Evolutionary conservation across 345 rosid genomes (phyloP), one percentile per base, ranked within the genome.

Genomic region (Salix arbutifolia): DNA sequence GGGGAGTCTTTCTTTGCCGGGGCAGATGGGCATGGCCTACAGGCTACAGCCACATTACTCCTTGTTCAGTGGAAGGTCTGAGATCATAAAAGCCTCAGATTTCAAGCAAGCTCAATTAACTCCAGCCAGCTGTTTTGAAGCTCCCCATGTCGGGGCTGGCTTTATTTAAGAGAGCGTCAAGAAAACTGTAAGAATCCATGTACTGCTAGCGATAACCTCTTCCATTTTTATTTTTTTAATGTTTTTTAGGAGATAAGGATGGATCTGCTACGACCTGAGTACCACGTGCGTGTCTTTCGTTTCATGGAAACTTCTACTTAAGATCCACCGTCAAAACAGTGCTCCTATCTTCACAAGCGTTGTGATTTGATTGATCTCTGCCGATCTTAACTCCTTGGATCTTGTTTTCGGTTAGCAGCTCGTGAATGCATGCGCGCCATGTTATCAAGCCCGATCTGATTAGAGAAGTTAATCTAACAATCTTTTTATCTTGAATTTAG

Each of bases 251-350:
- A 25, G 64, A 8, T n/a, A 4, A 12, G 19, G 26, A 9, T 58
- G 35, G 35, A 64, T 14, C 67, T 64, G 33, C 10, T 11, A 3
- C 25, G 21, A 18, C 62, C 26, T n/a, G 48, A 6, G 70, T 0
- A 4, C 4, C 70, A 37, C 48, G 12, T 66, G 70, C 7, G 44
- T 19, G 23, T 67, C 25, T 64, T 8, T 67, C n/a, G 70, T 35
- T 67, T 33, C 44, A 0, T 67, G 70, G 48, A 31, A 31, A 67
- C 14, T 67, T 67, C 71, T 18, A 67, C 14, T 1, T 10, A 8
- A 35, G 71, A 37, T 67, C 71, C 71, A 67, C 71, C 71, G 71
- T 67, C 71, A 65, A 65, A 65, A 65, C 4, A 30, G n/a, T 5
- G 68, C 10, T 10, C 23, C 14, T 58, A 0, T 58, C 28, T 23